Evolutionary conservation across 2,329 filamentous ascomycete species (phyloP), one percentile per base, ranked within the genome.

Genomic region (Seiridium unicorne): DNA sequence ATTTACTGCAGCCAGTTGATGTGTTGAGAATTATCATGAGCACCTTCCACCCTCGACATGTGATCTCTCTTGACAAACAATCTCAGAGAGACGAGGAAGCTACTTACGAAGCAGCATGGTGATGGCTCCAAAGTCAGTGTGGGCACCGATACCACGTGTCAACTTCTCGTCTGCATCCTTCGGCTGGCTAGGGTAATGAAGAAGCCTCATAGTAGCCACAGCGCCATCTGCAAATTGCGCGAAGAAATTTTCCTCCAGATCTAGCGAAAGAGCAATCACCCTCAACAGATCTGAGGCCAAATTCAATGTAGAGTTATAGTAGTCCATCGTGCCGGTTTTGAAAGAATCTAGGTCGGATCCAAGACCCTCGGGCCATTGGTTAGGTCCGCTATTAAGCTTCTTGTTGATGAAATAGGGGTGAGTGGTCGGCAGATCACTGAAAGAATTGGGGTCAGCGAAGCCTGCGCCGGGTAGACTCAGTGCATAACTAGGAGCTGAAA

Each of bases 371-470:
- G 58, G 58, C 58, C 58, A 60, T n/a, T 55, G 51, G 36, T 60
- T 60, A 5, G 58, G 58, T 5, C 58, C 58, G 44, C 34, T 46
- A 26, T 55, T 49, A 10, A 56, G 53, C 62, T 78, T 79, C 64
- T 73, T 72, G 59, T 75, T 66, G 64, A 77, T 61, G 63, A 82
- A 70, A 58, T 75, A 66, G 0, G 77, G 79, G 42, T 56, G 58
- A 5, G 34, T 36, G 35, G 44, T 31, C n/a, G 58, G 51, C 11
- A 55, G 51, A 4, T 60, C 58, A 26, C 18, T 26, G 18, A 26
- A 26, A 26, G 18, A 26, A 26, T 26, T 26, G 18, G 18, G 18
- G 18, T 26, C 18, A 26, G 18, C 18, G 18, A 26, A 26, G 1
- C 18, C 18, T 26, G 18, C 18, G 18, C 2, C 18, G 18, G 18